phyloP scores from a whole-genome alignment of 345 rosid species.

The Populus deltoides region DNA sequence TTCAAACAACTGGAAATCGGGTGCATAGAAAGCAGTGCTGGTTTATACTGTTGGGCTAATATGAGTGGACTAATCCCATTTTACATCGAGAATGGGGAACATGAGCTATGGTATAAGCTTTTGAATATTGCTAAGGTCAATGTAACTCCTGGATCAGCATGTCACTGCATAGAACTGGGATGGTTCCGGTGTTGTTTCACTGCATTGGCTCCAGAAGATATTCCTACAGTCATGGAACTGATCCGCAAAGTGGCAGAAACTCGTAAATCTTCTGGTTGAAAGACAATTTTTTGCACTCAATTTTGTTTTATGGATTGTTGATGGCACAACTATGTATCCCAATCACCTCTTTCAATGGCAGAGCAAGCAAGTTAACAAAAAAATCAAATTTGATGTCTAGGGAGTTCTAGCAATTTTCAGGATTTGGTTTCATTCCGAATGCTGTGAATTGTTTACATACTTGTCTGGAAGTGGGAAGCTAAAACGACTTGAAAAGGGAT shows the following conservation, averaged over 20 bases:
- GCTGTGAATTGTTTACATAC: constrained; percentile 15
- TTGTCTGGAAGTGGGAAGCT: constrained; percentile 11
- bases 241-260: constrained; percentile 50
- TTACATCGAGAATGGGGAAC: constrained; percentile 82
- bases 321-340: background rate
- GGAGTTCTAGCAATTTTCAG: constrained; percentile 16
- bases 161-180: constrained; percentile 92
- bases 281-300: constrained; percentile 3
- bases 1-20: constrained; percentile 54
- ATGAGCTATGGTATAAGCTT: constrained; percentile 72
- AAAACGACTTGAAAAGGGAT: constrained; percentile 7
- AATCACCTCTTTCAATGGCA: background rate
- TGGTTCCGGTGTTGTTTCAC: constrained; percentile 95
- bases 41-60: constrained; percentile 88
- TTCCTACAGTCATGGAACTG: constrained; percentile 59
- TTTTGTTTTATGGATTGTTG: background rate
- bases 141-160: constrained; percentile 82
- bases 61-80: constrained; percentile 69
- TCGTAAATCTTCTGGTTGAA: constrained; percentile 37
- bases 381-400: constrained; percentile 1
- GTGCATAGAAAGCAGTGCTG: constrained; percentile 62
- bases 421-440: constrained; percentile 16
- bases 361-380: constrained; percentile 9
- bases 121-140: constrained; percentile 73
- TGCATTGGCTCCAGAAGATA: constrained; percentile 53